phyloP scores from a whole-genome alignment of 257 asterid genomes.

The Anisodus acutangulus region DNA sequence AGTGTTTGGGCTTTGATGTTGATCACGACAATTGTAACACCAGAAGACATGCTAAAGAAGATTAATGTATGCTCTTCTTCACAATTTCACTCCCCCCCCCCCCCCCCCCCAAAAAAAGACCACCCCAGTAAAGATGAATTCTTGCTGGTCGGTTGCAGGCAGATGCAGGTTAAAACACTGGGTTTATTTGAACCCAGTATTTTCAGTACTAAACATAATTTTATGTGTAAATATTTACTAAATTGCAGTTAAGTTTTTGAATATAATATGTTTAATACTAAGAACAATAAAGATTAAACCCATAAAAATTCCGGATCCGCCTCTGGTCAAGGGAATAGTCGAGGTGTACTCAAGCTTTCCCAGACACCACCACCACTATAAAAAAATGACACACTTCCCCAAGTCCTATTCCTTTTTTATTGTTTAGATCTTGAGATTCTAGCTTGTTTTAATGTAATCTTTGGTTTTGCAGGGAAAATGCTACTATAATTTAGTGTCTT shows the following conservation, averaged over 20 bases:
- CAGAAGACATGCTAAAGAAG: slow-evolving; percentile 47
- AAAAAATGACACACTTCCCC: not conserved
- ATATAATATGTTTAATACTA: no score
- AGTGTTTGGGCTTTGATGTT: slow-evolving; percentile 67
- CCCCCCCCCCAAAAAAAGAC: no score
- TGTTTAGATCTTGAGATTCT: not conserved
- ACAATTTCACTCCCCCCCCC: slow-evolving; percentile 5
- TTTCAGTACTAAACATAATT: no score
- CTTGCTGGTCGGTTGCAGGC: not conserved
- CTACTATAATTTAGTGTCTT: not conserved
- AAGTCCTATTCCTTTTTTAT: not conserved
- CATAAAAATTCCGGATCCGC: no score
- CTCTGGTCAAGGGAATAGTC: no score
- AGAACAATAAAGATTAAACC: no score
- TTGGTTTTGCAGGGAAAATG: slow-evolving; percentile 24
- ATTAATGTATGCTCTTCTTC: slow-evolving; percentile 41
- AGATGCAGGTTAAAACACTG: no score
- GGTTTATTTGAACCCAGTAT: no score
- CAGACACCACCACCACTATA: not conserved
- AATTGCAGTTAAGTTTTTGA: no score
- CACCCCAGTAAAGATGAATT: no score
- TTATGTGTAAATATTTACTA: no score
- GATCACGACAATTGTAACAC: slow-evolving; percentile 37
- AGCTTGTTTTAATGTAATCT: not conserved
- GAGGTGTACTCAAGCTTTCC: not conserved